Evolutionary conservation across 129 eudicot genomes (phyloP).

Genomic region (Kitagawia praeruptora): DNA sequence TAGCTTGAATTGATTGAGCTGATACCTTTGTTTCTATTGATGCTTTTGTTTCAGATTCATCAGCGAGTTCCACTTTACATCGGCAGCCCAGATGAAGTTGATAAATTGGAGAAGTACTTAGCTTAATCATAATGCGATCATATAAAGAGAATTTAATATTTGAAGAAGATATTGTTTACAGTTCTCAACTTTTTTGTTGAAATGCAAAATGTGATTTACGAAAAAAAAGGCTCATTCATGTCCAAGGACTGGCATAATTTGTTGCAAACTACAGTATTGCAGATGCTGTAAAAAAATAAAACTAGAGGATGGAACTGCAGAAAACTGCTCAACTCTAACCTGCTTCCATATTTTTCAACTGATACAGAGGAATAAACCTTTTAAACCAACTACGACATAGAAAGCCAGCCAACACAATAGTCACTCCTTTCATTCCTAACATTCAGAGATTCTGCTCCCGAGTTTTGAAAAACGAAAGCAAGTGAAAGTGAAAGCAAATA

Average conservation of each 20-base stretch:
- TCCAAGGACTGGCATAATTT: not conserved
- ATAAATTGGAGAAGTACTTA: conserved; percentile 80
- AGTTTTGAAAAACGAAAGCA: too few relatives aligned
- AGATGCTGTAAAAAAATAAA: not conserved
- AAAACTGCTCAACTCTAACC: too few relatives aligned
- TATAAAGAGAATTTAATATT: conserved; percentile 2
- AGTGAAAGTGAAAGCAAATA: too few relatives aligned
- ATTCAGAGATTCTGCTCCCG: too few relatives aligned
- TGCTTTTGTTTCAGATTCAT: conserved; percentile 65
- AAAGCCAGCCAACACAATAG: too few relatives aligned
- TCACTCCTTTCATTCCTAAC: too few relatives aligned
- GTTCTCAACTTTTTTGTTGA: not conserved
- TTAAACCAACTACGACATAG: too few relatives aligned
- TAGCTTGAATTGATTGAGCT: not conserved
- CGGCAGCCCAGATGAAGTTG: conserved; percentile 90
- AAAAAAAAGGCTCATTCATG: not conserved
- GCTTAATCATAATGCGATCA: conserved; percentile 28
- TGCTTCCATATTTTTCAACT: too few relatives aligned
- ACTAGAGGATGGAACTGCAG: not conserved
- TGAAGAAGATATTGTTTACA: not conserved
- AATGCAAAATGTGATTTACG: not conserved
- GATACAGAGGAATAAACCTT: too few relatives aligned
- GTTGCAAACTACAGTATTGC: not conserved
- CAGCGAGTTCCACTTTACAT: conserved; percentile 85
- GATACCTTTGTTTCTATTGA: not conserved